A percentile compares a stretch with the other conserved stretches of the same genome.
phyloP scores from a whole-genome alignment of 2,329 filamentous ascomycete genomes.

The Macroventuria anomochaeta region DNA sequence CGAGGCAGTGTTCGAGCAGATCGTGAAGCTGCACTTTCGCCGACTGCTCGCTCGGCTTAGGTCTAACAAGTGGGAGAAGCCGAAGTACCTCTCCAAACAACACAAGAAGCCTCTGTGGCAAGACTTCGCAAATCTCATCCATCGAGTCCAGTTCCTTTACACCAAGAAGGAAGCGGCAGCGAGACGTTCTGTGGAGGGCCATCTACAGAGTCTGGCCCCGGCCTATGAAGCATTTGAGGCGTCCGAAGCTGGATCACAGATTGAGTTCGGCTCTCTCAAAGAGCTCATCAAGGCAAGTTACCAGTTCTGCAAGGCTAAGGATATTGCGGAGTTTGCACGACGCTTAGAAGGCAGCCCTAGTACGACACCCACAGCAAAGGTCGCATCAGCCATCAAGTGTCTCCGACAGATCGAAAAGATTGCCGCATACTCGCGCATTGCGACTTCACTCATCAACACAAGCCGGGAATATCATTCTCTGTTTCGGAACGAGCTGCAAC shows the following conservation, averaged over 20 bases:
- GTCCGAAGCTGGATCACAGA: neutral
- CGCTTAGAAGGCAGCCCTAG: slow-evolving; percentile 6
- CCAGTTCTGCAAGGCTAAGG: neutral
- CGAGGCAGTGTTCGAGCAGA: slow-evolving; percentile 1
- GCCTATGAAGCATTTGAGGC: slow-evolving; percentile 7
- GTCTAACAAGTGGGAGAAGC: slow-evolving; percentile 14
- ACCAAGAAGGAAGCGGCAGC: slow-evolving; percentile 4
- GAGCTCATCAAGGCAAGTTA: slow-evolving; percentile 11
- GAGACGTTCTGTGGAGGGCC: neutral
- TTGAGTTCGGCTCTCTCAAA: neutral
- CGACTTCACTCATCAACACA: neutral
- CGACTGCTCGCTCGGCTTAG: slow-evolving; percentile 13
- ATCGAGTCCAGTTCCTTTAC: slow-evolving; percentile 10
- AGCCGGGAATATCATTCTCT: neutral
- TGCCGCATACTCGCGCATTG: slow-evolving; percentile 9
- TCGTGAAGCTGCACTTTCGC: slow-evolving; percentile 6
- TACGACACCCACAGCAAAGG: slow-evolving; percentile 11
- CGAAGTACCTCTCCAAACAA: slow-evolving; percentile 11
- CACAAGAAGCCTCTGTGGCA: slow-evolving; percentile 15
- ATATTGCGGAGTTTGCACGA: slow-evolving; percentile 4
- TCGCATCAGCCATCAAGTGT: slow-evolving; percentile 16
- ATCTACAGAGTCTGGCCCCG: neutral
- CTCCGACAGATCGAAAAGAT: slow-evolving; percentile 16
- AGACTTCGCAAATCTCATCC: slow-evolving; percentile 7
- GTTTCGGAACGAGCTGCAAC: neutral